Percentiles rank a stretch among this genome's conserved stretches.
These are phyloP conservation scores for Ogataea thermomethanolica DNA, from an alignment of 805 yeast genomes.

Conservation along the genomic window DNA sequence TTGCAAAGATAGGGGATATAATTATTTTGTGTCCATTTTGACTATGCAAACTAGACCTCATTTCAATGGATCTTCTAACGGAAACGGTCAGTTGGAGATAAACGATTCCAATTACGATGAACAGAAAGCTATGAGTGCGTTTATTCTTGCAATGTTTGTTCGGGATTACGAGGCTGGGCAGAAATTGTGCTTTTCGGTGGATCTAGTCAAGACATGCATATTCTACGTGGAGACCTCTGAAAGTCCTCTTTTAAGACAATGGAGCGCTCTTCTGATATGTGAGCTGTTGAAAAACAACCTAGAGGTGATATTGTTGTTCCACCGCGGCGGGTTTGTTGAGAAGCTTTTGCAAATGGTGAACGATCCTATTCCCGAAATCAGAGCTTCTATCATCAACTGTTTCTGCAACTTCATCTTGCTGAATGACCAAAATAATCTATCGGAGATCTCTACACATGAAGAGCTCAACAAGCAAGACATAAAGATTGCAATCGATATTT, in stretches of 20 bases:
- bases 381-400: conserved; percentile 78
- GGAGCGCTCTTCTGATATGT: conserved; percentile 80
- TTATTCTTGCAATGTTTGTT: conserved; percentile 80
- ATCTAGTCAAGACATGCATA: conserved; percentile 64
- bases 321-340: conserved; percentile 59
- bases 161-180: conserved; percentile 79
- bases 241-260: conserved; percentile 83
- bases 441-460: conserved; percentile 13
- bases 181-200: conserved; percentile 70
- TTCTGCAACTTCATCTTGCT: conserved; percentile 56
- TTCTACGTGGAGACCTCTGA: conserved; percentile 68
- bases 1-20: conserved; percentile 85
- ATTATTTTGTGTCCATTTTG: conserved; percentile 79
- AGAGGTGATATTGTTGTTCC: conserved; percentile 70
- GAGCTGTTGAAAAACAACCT: conserved; percentile 71
- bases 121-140: conserved; percentile 94
- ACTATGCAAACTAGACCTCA: conserved; percentile 38
- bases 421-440: conserved; percentile 42
- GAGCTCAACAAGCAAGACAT: conserved; percentile 67
- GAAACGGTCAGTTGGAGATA: conserved; percentile 21
- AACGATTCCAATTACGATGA: conserved; percentile 59
- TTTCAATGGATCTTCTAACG: conserved; percentile 2
- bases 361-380: conserved; percentile 94
- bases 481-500: conserved; percentile 61
- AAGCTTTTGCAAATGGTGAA: conserved; percentile 55